Base-by-base conservation (phyloP, 208 protist genomes). In the Crithidia acanthocephali region DNA sequence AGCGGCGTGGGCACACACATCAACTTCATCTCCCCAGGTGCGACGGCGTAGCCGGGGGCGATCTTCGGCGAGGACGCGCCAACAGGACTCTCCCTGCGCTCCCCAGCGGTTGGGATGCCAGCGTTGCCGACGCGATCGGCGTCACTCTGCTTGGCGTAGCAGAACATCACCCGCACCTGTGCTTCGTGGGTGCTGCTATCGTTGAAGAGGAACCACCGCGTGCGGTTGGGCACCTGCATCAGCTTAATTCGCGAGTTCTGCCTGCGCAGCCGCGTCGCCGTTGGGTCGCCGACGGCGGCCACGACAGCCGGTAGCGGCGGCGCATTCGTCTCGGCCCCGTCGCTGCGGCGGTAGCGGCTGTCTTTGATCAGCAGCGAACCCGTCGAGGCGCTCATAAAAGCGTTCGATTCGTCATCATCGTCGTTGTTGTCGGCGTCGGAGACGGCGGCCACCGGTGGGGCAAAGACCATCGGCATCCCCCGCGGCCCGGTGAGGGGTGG, bases 161-260 rank as follows among this genome's bases (percentile, higher is more conserved):
- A 82, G 44, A 90, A 74, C 42, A 66, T 10, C 42, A 79, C 59
- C 10, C 55, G 73, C 11, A 92, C 53, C 27, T 92, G 76, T 42
- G 79, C 81, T 58, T 92, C 83, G 64, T 84, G 79, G 0, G 58
- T 82, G 33, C 50, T 51, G 63, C 77, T 84, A 71, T 92, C 87
- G 72, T 92, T 92, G 76, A 84, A 89, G 52, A 87, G 76, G 22
- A 76, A 74, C 70, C 73, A 85, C 23, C 71, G 80, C 15, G 75
- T 85, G 51, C 61, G 74, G 27, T 78, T 64, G 4, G 75, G 66
- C 52, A 74, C 67, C 32, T 57, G 61, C 42, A 81, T 32, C 40
- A 68, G 51, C 2, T 61, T 65, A 22, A 75, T 62, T 28, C 72
- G 65, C 35, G 69, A 74, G 16, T 70, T 56, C 59, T 77, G 52